Evolutionary conservation across 306 rosid species (phyloP).

Genomic region (Cyamopsis tetragonoloba): DNA sequence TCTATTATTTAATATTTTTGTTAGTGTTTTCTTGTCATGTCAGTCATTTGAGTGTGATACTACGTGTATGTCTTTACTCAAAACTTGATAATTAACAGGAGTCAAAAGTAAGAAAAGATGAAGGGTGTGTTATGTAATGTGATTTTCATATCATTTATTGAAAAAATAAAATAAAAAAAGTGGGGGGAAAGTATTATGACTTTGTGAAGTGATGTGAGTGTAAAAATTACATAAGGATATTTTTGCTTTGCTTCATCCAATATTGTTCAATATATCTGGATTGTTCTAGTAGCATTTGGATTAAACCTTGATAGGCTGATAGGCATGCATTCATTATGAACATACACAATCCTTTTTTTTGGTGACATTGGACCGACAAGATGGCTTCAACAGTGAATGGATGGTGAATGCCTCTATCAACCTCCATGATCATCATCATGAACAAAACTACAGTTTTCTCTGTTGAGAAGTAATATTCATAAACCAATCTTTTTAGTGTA

Average conservation of each 20-base stretch:
- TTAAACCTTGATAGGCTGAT: constrained; percentile 24
- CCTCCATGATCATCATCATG: constrained; percentile 31
- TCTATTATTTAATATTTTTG: not conserved
- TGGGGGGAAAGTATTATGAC: too few relatives aligned
- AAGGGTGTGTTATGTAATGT: constrained; percentile 8
- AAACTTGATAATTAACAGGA: constrained; percentile 4
- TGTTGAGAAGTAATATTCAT: too few relatives aligned
- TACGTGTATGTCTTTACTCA: constrained; percentile 19
- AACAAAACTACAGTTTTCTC: too few relatives aligned
- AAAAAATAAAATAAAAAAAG: not conserved
- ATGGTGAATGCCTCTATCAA: constrained; percentile 27
- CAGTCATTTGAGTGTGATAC: constrained; percentile 27
- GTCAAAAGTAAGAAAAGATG: constrained; percentile 27
- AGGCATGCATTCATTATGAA: too few relatives aligned
- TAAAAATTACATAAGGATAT: not conserved
- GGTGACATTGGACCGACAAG: constrained; percentile 62
- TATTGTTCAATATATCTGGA: constrained; percentile 30
- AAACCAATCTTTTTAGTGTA: too few relatives aligned
- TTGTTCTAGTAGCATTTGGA: constrained; percentile 31
- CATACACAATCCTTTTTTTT: constrained; percentile 42
- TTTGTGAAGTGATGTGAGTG: constrained; percentile 20
- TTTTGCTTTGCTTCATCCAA: not conserved
- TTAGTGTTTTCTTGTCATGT: constrained; percentile 36
- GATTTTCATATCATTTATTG: not conserved
- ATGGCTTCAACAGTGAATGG: constrained; percentile 43